These are phyloP conservation scores for Maudiozyma bulderi DNA, from an alignment of 805 yeast species.

Conservation along the genomic window DNA sequence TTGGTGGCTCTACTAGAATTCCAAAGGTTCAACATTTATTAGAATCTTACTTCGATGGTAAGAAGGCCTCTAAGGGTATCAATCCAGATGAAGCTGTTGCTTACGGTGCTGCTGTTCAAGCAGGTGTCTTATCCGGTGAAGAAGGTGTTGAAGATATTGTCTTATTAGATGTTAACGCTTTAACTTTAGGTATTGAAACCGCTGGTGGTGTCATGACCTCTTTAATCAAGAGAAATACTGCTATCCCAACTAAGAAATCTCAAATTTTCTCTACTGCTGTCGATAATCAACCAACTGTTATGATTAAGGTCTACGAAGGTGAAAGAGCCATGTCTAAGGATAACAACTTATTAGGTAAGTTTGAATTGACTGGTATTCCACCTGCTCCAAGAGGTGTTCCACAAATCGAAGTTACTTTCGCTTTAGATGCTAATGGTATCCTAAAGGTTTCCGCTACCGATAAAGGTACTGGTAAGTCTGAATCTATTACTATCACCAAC, in stretches of 20 bases:
- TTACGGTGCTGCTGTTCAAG: slow-evolving; percentile 98
- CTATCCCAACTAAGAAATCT: slow-evolving; percentile 91
- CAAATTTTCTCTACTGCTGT: slow-evolving; percentile 94
- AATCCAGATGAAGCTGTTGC: slow-evolving; percentile 99
- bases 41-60: slow-evolving; percentile 84
- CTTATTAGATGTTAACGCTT: slow-evolving; percentile 85
- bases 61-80: slow-evolving; percentile 93
- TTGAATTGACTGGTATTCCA: slow-evolving; percentile 92
- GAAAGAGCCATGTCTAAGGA: slow-evolving; percentile 93
- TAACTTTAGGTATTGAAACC: slow-evolving; percentile 92
- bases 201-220: slow-evolving; percentile 97
- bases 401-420: slow-evolving; percentile 95
- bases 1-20: slow-evolving; percentile 99
- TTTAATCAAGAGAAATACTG: slow-evolving; percentile 87
- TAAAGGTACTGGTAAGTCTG: slow-evolving; percentile 88
- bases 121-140: slow-evolving; percentile 94
- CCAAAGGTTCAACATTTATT: slow-evolving; percentile 94
- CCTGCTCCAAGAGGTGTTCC: slow-evolving; percentile 99
- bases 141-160: slow-evolving; percentile 86
- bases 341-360: slow-evolving; percentile 92
- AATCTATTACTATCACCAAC: slow-evolving; percentile 83
- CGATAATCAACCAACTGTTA: slow-evolving; percentile 91
- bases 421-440: slow-evolving; percentile 95
- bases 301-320: slow-evolving; percentile 92
- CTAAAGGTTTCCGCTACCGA: slow-evolving; percentile 89